Evolutionary conservation across 768 basidiomycete genomes (phyloP).

Genomic region (Cystobasidium onofrii): DNA sequence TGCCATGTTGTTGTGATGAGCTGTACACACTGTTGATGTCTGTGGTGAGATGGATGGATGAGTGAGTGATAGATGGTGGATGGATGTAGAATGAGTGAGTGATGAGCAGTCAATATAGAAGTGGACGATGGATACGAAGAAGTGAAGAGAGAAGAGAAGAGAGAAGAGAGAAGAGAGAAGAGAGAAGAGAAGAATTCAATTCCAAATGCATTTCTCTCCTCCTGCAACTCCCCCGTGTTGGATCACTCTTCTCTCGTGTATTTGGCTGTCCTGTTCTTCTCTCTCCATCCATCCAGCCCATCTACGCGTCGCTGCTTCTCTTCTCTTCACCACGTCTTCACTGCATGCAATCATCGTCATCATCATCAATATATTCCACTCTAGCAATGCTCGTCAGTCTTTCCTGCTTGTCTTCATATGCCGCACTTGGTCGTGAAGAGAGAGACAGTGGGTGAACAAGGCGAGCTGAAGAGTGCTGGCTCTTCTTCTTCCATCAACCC

Average conservation of each 20-base stretch:
- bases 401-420: no score
- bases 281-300: neutral
- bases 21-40: neutral
- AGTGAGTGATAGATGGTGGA: neutral
- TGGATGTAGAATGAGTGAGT: neutral
- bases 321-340: neutral
- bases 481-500: neutral
- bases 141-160: neutral
- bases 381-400: no score
- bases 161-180: neutral
- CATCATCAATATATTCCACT: no score
- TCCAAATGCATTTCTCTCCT: neutral
- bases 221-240: neutral
- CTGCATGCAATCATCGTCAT: no score
- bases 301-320: neutral
- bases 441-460: no score
- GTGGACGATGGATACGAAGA: neutral
- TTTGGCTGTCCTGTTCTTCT: neutral
- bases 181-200: neutral
- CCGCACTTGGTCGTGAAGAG: constrained; percentile 1
- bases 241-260: neutral
- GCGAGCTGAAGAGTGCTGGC: neutral
- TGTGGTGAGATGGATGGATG: neutral
- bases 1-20: no score
- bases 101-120: neutral